A percentile compares a stretch with the other conserved stretches of the same genome.
phyloP scores from a whole-genome alignment of 225 moss, liverwort and hornwort genomes.

The Climacium dendroides region DNA sequence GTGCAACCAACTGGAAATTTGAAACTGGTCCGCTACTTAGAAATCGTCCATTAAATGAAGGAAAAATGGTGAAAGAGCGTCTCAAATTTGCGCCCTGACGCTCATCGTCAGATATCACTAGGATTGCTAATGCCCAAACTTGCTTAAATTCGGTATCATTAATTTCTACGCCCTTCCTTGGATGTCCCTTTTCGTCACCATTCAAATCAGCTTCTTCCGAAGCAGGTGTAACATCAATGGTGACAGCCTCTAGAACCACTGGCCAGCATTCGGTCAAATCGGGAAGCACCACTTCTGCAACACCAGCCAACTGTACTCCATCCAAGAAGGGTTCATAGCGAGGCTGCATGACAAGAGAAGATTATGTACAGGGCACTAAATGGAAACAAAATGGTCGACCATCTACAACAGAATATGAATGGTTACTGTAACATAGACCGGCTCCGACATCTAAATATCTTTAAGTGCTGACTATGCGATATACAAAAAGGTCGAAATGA shows the following conservation, averaged over 20 bases:
- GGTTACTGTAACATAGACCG: not conserved
- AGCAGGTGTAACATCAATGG: conserved; percentile 57
- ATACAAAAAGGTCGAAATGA: not conserved
- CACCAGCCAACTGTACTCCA: conserved; percentile 77
- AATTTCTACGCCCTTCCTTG: conserved; percentile 33
- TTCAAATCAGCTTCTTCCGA: conserved; percentile 5
- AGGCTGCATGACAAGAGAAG: conserved; percentile 34
- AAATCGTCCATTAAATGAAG: conserved; percentile 51
- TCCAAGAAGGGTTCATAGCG: conserved; percentile 83
- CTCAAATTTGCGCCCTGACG: conserved; percentile 29
- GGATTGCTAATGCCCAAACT: conserved; percentile 68
- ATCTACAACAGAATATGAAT: not conserved
- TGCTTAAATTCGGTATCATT: conserved; percentile 64
- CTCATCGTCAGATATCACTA: conserved; percentile 52
- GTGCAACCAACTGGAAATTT: conserved; percentile 48
- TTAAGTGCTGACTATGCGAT: not conserved
- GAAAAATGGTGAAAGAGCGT: conserved; percentile 47
- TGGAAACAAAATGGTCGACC: not conserved
- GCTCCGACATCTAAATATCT: not conserved
- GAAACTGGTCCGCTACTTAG: conserved; percentile 23
- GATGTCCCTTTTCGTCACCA: conserved; percentile 1
- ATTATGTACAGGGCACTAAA: not conserved
- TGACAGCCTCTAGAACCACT: conserved; percentile 84
- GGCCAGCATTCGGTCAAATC: conserved; percentile 84
- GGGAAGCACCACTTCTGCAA: conserved; percentile 66